phyloP scores from a whole-genome alignment of 495 filamentous ascomycete genomes.

The Neurospora sp. region DNA sequence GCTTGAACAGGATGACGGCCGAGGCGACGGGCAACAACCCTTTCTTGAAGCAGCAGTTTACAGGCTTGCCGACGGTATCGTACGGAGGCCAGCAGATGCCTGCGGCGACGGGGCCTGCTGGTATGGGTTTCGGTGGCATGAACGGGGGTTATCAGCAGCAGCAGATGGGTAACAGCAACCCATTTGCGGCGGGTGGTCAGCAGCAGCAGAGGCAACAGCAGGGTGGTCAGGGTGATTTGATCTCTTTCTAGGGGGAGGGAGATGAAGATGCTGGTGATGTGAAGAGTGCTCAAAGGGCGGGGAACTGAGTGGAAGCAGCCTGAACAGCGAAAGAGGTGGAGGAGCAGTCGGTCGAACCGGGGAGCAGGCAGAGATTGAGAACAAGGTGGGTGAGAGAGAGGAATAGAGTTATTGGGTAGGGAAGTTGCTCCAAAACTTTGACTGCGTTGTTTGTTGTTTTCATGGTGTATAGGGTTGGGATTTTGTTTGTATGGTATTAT shows the following conservation, averaged over 20 bases:
- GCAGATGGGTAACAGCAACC: slow-evolving; percentile 46
- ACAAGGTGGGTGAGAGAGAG: neutral
- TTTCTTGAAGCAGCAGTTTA: slow-evolving; percentile 72
- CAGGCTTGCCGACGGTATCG: slow-evolving; percentile 59
- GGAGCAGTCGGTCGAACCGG: neutral
- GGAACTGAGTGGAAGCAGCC: neutral
- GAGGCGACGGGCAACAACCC: slow-evolving; percentile 84
- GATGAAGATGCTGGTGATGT: neutral
- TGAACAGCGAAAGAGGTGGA: neutral
- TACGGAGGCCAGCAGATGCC: slow-evolving; percentile 51
- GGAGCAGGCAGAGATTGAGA: neutral
- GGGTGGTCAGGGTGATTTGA: slow-evolving; percentile 65
- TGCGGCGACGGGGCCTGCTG: slow-evolving; percentile 68
- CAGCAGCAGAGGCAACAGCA: slow-evolving; percentile 53
- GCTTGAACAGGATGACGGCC: slow-evolving; percentile 55
- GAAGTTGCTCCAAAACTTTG: neutral
- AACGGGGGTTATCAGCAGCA: neutral
- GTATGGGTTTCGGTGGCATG: slow-evolving; percentile 19
- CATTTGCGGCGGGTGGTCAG: slow-evolving; percentile 56
- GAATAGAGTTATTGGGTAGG: neutral
- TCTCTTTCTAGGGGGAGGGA: slow-evolving; percentile 60
- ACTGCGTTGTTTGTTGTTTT: neutral
- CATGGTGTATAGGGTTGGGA: neutral
- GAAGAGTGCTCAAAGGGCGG: neutral
- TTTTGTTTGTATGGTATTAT: slow-evolving; percentile 8